These are phyloP conservation scores for Termitomyces sp. DNA, from an alignment of 768 basidiomycete genomes.

Conservation along the genomic window DNA sequence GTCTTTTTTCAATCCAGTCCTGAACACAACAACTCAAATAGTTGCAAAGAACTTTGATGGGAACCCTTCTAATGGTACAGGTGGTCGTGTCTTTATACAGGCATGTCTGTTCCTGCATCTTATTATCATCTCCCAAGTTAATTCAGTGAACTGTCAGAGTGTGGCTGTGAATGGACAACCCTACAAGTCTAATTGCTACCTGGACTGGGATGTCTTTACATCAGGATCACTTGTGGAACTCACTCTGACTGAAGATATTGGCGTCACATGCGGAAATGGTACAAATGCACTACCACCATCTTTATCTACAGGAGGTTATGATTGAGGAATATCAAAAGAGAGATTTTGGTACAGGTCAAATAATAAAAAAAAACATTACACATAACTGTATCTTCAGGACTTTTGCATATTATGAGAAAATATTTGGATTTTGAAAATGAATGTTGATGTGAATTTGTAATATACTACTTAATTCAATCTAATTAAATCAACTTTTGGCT, in stretches of 20 bases:
- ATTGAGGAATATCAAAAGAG: constrained; percentile 16
- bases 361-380: too few relatives aligned
- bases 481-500: too few relatives aligned
- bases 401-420: too few relatives aligned
- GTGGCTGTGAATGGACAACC: constrained; percentile 50
- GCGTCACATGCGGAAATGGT: constrained; percentile 43
- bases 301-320: constrained; percentile 58
- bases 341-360: too few relatives aligned
- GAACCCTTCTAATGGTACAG: constrained; percentile 45
- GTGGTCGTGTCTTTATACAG: constrained; percentile 53
- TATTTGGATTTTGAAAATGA: too few relatives aligned
- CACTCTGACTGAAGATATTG: constrained; percentile 48
- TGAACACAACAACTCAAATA: constrained; percentile 54
- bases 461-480: too few relatives aligned
- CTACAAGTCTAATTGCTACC: constrained; percentile 58
- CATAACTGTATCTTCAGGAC: too few relatives aligned
- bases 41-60: constrained; percentile 41
- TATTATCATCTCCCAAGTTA: background rate
- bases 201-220: constrained; percentile 62
- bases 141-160: constrained; percentile 28
- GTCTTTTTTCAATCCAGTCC: constrained; percentile 54
- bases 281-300: constrained; percentile 49
- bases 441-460: too few relatives aligned
- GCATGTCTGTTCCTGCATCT: constrained; percentile 18
- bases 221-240: constrained; percentile 48